Percentiles rank a stretch among this genome's conserved stretches.
Conservation (phyloP, 768 basidiomycete species). For the Leccinum disarticulatum region DNA sequence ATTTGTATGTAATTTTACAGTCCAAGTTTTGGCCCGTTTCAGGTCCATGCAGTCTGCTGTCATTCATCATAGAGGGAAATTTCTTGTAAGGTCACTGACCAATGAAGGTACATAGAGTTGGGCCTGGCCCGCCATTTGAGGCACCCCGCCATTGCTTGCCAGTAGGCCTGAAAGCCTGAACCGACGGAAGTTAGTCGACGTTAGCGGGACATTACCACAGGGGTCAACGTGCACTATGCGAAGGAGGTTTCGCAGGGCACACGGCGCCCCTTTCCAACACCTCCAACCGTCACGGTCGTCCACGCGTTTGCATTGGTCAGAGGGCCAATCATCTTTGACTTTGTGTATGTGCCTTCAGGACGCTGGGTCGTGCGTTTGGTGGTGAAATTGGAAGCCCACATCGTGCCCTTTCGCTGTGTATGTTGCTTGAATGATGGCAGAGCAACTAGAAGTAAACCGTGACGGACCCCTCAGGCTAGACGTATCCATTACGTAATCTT, state of each 20-base stretch:
- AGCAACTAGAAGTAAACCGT: no score
- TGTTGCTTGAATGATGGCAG: no score
- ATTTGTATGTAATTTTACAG: constrained; percentile 16
- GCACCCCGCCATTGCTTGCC: neutral
- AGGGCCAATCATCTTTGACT: neutral
- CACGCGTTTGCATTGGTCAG: neutral
- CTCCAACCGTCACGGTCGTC: neutral
- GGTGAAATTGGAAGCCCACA: neutral
- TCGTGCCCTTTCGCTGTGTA: no score
- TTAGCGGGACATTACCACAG: neutral
- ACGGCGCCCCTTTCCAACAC: neutral
- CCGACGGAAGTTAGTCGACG: neutral
- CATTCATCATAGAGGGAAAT: neutral
- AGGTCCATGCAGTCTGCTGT: neutral
- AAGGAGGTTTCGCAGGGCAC: neutral
- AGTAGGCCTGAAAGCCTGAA: no score
- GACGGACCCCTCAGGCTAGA: no score
- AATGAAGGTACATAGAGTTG: neutral
- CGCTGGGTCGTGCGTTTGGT: neutral
- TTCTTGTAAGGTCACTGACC: neutral
- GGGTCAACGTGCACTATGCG: neutral
- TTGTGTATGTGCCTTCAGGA: neutral
- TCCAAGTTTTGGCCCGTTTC: neutral
- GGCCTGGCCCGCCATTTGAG: neutral
- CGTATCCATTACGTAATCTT: neutral